Evolutionary conservation across 2,329 filamentous ascomycete genomes (phyloP).

Genomic region (Fusarium nelsonii): DNA sequence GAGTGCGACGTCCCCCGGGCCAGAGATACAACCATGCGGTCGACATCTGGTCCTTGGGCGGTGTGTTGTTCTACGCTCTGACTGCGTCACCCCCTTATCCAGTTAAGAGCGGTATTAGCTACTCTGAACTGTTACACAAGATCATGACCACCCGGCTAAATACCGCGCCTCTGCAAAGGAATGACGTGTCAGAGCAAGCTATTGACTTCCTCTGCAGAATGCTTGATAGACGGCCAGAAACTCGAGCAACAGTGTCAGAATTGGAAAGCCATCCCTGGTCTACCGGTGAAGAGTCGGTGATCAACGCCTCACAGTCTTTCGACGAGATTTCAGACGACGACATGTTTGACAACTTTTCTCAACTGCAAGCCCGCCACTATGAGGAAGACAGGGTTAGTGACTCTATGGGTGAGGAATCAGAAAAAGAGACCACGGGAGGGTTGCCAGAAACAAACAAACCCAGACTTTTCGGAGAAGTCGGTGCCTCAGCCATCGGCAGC

Average conservation of each 20-base stretch:
- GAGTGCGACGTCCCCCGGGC: constrained; percentile 67
- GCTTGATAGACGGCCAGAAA: constrained; percentile 82
- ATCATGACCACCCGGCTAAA: constrained; percentile 86
- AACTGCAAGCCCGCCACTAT: constrained; percentile 58
- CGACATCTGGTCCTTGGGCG: constrained; percentile 96
- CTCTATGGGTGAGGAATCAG: constrained; percentile 74
- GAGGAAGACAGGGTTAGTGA: constrained; percentile 58
- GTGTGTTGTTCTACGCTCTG: constrained; percentile 90
- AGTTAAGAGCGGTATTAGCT: constrained; percentile 79
- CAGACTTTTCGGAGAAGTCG: constrained; percentile 68
- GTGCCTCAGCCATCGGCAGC: constrained; percentile 65
- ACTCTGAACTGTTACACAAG: constrained; percentile 82
- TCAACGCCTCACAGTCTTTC: constrained; percentile 61
- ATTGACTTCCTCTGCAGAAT: constrained; percentile 83
- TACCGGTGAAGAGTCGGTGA: constrained; percentile 47
- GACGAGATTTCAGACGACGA: constrained; percentile 74
- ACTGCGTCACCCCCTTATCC: constrained; percentile 84
- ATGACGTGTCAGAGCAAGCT: constrained; percentile 72
- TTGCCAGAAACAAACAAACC: constrained; percentile 61
- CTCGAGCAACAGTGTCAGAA: constrained; percentile 78
- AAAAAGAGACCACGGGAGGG: constrained; percentile 82
- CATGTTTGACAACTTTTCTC: constrained; percentile 70
- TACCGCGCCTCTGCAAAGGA: constrained; percentile 69
- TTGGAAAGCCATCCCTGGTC: constrained; percentile 84
- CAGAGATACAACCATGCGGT: constrained; percentile 90